phyloP scores from a whole-genome alignment of 2,329 filamentous ascomycete species.

The Torrubiellomyces zombiae region DNA sequence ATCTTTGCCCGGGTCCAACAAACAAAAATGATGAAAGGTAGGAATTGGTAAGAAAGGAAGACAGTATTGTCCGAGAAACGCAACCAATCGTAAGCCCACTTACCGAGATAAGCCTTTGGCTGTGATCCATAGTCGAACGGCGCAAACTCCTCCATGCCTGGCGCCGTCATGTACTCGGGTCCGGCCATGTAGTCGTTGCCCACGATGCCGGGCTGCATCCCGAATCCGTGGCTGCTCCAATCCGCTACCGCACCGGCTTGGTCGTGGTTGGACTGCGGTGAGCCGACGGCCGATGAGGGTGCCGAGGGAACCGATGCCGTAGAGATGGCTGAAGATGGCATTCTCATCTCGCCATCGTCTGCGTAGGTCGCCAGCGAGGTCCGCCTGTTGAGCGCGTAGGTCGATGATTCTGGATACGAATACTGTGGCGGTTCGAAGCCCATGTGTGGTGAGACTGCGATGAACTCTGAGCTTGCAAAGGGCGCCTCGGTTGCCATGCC shows the following conservation, averaged over 20 bases:
- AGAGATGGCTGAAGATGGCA: conserved; percentile 41
- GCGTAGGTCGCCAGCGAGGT: conserved; percentile 31
- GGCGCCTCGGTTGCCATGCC: conserved; percentile 27
- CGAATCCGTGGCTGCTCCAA: conserved; percentile 38
- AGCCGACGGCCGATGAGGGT: conserved; percentile 50
- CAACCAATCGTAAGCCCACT: too few relatives aligned
- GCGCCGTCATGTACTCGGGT: conserved; percentile 34
- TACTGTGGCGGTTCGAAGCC: conserved; percentile 31
- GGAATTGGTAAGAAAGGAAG: not conserved
- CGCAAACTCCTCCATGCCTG: conserved; percentile 32
- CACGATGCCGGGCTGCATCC: conserved; percentile 47
- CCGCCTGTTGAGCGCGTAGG: conserved; percentile 27
- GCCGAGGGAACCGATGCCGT: conserved; percentile 46
- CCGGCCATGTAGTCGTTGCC: conserved; percentile 36
- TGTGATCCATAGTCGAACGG: conserved; percentile 27
- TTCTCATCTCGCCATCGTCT: conserved; percentile 32
- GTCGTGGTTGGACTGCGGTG: conserved; percentile 45
- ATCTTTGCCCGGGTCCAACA: too few relatives aligned
- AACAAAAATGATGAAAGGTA: not conserved
- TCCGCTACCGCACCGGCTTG: conserved; percentile 40
- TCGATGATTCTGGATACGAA: conserved; percentile 28
- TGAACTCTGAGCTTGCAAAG: conserved; percentile 14
- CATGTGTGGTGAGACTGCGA: conserved; percentile 16
- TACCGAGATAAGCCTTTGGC: conserved; percentile 39
- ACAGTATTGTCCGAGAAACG: too few relatives aligned